Percentiles rank a stretch among this genome's conserved stretches.
Evolutionary conservation across 2,329 filamentous ascomycete genomes (phyloP).

Genomic region (Sporothrix schenckii): DNA sequence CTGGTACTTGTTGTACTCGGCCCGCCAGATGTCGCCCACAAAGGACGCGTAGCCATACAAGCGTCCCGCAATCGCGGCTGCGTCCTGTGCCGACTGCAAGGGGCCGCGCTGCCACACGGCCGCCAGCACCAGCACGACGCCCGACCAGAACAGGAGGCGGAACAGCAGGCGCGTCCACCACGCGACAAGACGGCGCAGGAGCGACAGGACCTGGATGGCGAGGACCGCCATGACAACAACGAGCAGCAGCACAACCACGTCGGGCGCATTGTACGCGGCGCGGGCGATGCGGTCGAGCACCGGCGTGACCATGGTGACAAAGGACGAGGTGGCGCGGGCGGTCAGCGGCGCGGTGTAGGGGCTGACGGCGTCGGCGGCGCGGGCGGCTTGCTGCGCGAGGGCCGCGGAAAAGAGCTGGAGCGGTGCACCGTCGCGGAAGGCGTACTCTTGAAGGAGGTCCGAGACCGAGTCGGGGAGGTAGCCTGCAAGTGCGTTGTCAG

Average conservation of each 20-base stretch:
- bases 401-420: conserved; percentile 49
- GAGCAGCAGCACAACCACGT: conserved; percentile 50
- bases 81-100: conserved; percentile 65
- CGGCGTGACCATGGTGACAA: conserved; percentile 51
- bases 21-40: conserved; percentile 58
- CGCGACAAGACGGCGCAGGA: conserved; percentile 70
- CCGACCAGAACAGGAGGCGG: conserved; percentile 65
- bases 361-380: conserved; percentile 42
- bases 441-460: conserved; percentile 53
- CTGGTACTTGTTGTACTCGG: conserved; percentile 62
- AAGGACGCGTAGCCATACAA: conserved; percentile 53
- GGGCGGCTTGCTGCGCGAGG: conserved; percentile 41
- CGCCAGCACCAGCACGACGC: conserved; percentile 57
- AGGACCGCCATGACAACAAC: conserved; percentile 60
- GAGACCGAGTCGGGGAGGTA: conserved; percentile 48
- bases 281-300: conserved; percentile 47
- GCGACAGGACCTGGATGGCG: conserved; percentile 67
- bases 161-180: conserved; percentile 74
- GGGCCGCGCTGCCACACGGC: conserved; percentile 67
- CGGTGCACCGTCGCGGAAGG: conserved; percentile 52
- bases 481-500: conserved; percentile 33
- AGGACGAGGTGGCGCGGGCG: conserved; percentile 21
- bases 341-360: conserved; percentile 49
- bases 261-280: conserved; percentile 47
- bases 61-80: conserved; percentile 49